Conservation (phyloP, 805 yeast species). For the Lachancea lanzarotensis region DNA sequence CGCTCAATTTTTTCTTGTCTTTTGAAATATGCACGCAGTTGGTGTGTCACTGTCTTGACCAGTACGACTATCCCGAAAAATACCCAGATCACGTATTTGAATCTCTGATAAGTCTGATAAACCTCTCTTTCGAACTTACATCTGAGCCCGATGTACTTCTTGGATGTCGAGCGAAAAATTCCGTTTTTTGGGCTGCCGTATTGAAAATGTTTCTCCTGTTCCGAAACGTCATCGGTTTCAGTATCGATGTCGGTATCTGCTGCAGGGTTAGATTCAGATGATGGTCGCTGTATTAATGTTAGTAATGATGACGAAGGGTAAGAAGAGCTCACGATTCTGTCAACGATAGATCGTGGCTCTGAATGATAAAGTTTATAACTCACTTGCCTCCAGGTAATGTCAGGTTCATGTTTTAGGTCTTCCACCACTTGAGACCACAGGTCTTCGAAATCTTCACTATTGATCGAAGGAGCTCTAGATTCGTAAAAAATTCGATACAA, state of each 20-base stretch:
- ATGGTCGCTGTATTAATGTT: conserved; percentile 18
- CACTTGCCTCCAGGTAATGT: conserved; percentile 76
- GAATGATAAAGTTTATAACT: conserved; percentile 15
- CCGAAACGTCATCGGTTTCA: conserved; percentile 36
- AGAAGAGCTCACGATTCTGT: background rate
- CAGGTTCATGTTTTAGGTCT: conserved; percentile 60
- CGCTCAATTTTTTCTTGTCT: conserved; percentile 40
- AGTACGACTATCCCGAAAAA: conserved; percentile 11
- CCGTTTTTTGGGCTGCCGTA: conserved; percentile 32
- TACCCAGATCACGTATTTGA: conserved; percentile 18
- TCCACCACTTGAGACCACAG: conserved; percentile 62
- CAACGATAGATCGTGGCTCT: background rate
- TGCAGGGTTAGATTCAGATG: conserved; percentile 35
- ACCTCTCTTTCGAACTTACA: conserved; percentile 52
- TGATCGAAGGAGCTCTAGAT: conserved; percentile 32
- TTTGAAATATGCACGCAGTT: conserved; percentile 33
- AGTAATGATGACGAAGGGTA: conserved; percentile 1
- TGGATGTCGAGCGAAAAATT: conserved; percentile 69
- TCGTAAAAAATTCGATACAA: conserved; percentile 45
- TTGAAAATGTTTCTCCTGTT: conserved; percentile 35
- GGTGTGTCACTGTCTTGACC: conserved; percentile 30
- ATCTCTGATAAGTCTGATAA: conserved; percentile 32
- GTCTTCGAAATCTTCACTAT: conserved; percentile 54
- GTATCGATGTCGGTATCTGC: conserved; percentile 34
- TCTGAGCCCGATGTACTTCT: conserved; percentile 50